Conservation (phyloP, 208 protist genomes). For the Leishmania aethiopica region DNA sequence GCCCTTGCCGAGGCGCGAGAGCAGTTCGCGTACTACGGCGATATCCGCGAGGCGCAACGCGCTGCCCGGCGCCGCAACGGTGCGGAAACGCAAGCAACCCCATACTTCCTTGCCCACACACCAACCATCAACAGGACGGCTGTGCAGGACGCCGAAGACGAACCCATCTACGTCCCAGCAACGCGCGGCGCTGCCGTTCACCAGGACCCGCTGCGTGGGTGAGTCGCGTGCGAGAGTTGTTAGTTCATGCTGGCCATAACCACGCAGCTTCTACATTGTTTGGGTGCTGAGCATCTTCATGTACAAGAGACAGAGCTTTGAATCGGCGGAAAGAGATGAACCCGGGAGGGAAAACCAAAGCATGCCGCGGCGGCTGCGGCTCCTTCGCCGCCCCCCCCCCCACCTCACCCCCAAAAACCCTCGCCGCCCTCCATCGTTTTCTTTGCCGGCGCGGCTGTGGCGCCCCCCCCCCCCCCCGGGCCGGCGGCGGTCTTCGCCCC, state of each 20-base stretch:
- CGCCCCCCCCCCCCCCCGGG: no score
- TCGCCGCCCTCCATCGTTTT: accelerated
- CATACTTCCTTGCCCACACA: slow-evolving; percentile 24
- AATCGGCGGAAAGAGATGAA: no score
- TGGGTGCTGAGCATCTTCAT: no score
- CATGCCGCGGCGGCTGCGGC: no score
- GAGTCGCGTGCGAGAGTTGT: not conserved
- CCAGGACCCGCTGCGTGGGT: not conserved
- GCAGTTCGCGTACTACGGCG: slow-evolving; percentile 51
- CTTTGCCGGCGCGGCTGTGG: no score
- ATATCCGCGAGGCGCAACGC: slow-evolving; percentile 21
- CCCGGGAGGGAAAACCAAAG: no score
- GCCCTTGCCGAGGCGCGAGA: slow-evolving; percentile 29
- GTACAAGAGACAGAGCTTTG: no score
- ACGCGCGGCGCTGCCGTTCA: not conserved
- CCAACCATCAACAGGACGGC: not conserved
- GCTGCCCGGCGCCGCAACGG: slow-evolving; percentile 24
- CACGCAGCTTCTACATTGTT: not conserved
- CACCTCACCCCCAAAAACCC: no score
- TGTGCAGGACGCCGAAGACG: slow-evolving; percentile 13
- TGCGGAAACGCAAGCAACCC: slow-evolving; percentile 8
- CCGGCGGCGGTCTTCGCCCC: no score
- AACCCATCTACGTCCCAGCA: slow-evolving; percentile 26
- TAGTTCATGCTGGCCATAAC: not conserved
- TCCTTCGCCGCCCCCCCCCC: no score